Conservation (phyloP, 345 rosid genomes). For the Eucalyptus grandis region DNA sequence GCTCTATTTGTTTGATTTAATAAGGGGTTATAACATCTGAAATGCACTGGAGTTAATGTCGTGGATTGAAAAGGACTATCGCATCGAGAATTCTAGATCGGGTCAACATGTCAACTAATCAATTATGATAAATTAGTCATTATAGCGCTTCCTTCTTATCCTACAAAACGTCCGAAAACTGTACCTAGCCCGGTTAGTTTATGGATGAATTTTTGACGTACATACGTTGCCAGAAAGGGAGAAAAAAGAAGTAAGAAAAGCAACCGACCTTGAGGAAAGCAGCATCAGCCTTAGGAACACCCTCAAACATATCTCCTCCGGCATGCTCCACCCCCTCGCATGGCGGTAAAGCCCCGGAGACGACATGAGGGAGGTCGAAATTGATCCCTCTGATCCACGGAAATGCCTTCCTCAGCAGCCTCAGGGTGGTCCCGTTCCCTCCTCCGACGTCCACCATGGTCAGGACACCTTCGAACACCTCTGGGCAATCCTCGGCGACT, state of each 20-base stretch:
- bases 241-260: too few relatives aligned
- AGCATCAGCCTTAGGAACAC: constrained; percentile 53
- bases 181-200: not conserved
- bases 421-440: constrained; percentile 41
- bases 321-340: constrained; percentile 34
- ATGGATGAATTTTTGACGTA: not conserved
- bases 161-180: not conserved
- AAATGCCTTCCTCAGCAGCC: constrained; percentile 32
- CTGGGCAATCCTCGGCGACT: constrained; percentile 16
- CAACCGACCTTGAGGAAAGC: constrained; percentile 5
- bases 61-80: too few relatives aligned
- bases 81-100: too few relatives aligned
- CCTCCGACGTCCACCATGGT: constrained; percentile 75
- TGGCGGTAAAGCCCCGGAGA: constrained; percentile 8
- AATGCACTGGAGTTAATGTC: too few relatives aligned
- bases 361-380: constrained; percentile 74
- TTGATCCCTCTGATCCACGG: constrained; percentile 54
- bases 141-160: too few relatives aligned
- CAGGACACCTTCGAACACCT: constrained; percentile 39
- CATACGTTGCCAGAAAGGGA: too few relatives aligned
- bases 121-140: too few relatives aligned
- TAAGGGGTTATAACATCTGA: too few relatives aligned
- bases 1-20: too few relatives aligned
- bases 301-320: constrained; percentile 63
- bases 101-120: too few relatives aligned